Conservation (phyloP, 129 eudicot species). For the Oenanthe sinensis region DNA sequence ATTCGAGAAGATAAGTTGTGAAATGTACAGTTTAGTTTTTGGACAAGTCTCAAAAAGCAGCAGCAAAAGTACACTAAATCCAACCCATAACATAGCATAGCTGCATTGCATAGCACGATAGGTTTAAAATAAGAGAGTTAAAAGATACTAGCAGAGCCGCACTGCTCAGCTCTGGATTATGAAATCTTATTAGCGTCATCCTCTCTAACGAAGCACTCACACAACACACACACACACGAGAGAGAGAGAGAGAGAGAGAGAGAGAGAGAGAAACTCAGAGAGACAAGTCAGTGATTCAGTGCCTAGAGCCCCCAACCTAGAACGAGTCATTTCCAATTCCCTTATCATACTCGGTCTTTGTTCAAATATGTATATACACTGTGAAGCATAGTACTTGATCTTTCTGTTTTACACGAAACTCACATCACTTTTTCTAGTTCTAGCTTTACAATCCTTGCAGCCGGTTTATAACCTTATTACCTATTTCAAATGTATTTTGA, state of each 20-base stretch:
- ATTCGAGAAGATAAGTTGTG: neutral
- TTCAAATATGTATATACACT: neutral
- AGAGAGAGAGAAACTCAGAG: too few species aligned
- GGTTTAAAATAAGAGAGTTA: neutral
- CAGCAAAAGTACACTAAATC: neutral
- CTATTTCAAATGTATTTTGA: too few species aligned
- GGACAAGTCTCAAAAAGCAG: neutral
- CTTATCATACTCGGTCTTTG: neutral
- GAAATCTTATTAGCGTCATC: conserved; percentile 1
- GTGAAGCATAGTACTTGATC: neutral
- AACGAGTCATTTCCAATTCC: neutral
- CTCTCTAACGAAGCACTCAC: neutral
- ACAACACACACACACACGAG: too few species aligned
- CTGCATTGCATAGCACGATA: neutral
- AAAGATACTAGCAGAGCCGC: conserved; percentile 5
- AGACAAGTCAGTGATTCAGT: neutral
- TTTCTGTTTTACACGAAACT: neutral
- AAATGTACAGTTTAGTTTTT: neutral
- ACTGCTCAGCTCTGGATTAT: neutral
- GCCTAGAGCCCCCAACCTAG: conserved; percentile 5
- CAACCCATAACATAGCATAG: neutral
- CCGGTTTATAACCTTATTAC: too few species aligned
- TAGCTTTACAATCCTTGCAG: neutral
- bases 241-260: too few species aligned
- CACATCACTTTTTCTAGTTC: neutral